Base-by-base conservation (phyloP, 345 rosid genomes). In the Hevea brasiliensis region DNA sequence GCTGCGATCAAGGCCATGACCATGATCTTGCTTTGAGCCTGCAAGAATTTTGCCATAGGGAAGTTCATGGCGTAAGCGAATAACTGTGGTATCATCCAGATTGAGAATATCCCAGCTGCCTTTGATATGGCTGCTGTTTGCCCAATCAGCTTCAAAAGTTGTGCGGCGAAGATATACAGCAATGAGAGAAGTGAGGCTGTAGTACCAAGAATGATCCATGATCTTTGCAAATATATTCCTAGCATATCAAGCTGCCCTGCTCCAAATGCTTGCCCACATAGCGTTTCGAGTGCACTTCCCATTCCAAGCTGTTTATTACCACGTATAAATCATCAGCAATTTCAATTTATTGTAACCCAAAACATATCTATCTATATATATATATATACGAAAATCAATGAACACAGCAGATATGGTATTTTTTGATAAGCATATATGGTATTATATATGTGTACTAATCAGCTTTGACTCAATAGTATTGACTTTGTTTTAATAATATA, bases 281-380 rank as follows among this genome's bases (percentile, higher is more conserved):
- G 82, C 23, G 97, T 94, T 81, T 94, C 97, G 8, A 94, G 89
- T 41, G 98, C 95, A 65, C 98, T 94, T 72, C 98, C 98, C 98
- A 94, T 94, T 27, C 97, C 98, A 48, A 94, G 85, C 98, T 93
- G 78, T 29, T 17, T 32, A 18, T n/a, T 2, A 48, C 59, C 14
- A 32, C 37, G 2, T 32, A 32, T 1, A 32, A 32, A 32, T 32
- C 37, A 32, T 32, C 37, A 32, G 37, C 37, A 32, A 32, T 32
- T n/a, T n/a, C 37, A 32, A 32, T 32, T 32, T 32, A 32, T 1
- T 44, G 12, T 8, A 44, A 44, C 9, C 47, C 47, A 44, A n/a
- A n/a, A n/a, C n/a, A n/a, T n/a, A n/a, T n/a, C n/a, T n/a, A n/a
- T n/a, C n/a, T n/a, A n/a, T n/a, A n/a, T n/a, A n/a, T n/a, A n/a